Conservation (phyloP, 1,284 basidiomycete species). For the Melampsora larici-populina region DNA sequence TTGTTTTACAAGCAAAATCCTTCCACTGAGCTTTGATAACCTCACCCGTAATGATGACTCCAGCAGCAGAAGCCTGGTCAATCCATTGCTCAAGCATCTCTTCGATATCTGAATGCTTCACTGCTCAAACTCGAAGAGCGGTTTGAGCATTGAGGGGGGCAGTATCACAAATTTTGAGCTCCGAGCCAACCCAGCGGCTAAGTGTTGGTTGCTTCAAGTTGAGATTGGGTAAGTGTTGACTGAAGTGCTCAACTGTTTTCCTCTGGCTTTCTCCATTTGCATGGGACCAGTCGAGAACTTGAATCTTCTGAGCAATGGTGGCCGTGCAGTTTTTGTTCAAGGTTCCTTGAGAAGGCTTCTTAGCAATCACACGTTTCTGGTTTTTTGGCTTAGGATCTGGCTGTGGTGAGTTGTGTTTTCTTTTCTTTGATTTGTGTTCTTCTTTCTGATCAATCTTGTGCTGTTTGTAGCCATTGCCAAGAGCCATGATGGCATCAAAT, state of each 20-base stretch:
- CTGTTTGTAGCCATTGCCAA: background rate
- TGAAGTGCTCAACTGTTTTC: too few relatives aligned
- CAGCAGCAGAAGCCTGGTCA: background rate
- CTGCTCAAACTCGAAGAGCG: background rate
- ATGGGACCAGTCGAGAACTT: background rate
- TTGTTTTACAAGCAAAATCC: background rate
- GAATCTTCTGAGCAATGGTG: background rate
- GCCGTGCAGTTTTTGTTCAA: background rate
- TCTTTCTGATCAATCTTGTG: background rate
- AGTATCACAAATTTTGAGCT: background rate
- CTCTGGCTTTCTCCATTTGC: too few relatives aligned
- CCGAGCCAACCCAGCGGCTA: background rate
- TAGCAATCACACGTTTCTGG: background rate
- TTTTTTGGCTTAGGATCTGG: background rate
- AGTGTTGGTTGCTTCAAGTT: too few relatives aligned
- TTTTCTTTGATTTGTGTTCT: background rate
- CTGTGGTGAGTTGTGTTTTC: background rate
- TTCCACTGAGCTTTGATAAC: background rate
- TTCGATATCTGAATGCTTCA: background rate
- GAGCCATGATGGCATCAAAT: background rate
- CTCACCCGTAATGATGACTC: background rate
- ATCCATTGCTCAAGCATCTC: background rate
- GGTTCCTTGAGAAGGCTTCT: background rate
- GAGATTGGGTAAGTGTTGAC: too few relatives aligned
- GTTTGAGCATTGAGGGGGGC: background rate